Evolutionary conservation across 2,329 filamentous ascomycete species (phyloP).

Genomic region (Thelonectria blattea): DNA sequence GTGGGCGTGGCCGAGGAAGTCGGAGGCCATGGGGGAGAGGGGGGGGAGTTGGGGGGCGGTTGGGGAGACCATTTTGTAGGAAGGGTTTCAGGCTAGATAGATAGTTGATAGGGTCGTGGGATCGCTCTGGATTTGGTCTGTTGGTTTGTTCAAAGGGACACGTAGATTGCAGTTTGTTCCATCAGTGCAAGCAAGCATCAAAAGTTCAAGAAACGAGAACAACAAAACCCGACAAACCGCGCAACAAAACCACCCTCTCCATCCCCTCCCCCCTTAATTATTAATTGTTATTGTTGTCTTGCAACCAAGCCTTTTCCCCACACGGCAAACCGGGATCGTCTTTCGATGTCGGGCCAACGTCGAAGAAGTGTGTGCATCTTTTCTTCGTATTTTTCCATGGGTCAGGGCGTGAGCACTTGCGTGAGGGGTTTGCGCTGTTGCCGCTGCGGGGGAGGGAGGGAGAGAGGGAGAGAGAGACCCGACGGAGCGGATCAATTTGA

Average conservation of each 20-base stretch:
- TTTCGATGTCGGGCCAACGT: conserved; percentile 12
- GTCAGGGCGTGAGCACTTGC: background rate
- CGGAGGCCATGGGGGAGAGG: conserved; percentile 23
- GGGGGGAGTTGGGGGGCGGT: conserved; percentile 28
- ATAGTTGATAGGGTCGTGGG: no score
- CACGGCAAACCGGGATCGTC: conserved; percentile 9
- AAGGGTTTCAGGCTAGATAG: no score
- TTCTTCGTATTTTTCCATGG: conserved; percentile 1
- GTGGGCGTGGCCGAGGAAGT: conserved; percentile 19
- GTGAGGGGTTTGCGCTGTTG: background rate
- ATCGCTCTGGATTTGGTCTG: background rate
- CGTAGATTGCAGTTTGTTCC: no score
- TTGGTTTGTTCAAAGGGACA: background rate
- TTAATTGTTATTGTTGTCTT: conserved; percentile 1
- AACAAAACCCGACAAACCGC: no score
- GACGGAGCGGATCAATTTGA: background rate
- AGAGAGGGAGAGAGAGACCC: background rate
- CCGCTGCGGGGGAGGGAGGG: background rate
- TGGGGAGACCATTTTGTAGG: conserved; percentile 1
- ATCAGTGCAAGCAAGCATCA: no score
- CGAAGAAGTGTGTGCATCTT: background rate
- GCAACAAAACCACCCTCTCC: no score
- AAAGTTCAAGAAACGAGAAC: no score
- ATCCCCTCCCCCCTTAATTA: background rate
- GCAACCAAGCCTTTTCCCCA: conserved; percentile 4